A percentile compares a stretch with the other conserved stretches of the same genome.
Conservation (phyloP, 768 basidiomycete genomes). For the Cystofilobasidium bisporidii region DNA sequence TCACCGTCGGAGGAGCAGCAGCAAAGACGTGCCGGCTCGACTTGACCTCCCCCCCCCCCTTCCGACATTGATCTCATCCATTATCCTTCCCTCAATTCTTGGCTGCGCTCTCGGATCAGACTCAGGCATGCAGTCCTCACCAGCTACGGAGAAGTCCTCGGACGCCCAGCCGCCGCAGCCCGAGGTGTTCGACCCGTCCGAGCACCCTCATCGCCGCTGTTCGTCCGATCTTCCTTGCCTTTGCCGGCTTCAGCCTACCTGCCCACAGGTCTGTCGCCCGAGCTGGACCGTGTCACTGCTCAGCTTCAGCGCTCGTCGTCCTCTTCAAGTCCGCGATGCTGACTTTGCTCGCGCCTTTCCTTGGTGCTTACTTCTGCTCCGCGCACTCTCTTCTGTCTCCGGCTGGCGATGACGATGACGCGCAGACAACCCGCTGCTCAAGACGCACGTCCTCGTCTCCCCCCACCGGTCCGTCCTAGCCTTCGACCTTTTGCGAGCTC, state of each 20-base stretch:
- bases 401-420: background rate
- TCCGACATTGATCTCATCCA: no score
- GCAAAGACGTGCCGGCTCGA: no score
- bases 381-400: background rate
- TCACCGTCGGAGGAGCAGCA: no score
- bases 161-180: background rate
- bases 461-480: slow-evolving; percentile 59
- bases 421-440: slow-evolving; percentile 68
- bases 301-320: no score
- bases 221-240: slow-evolving; percentile 16
- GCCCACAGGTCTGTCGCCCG: background rate
- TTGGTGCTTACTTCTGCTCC: background rate
- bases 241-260: background rate
- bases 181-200: slow-evolving; percentile 31
- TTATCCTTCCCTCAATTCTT: no score
- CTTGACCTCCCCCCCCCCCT: no score
- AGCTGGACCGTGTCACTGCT: no score
- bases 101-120: no score
- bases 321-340: no score
- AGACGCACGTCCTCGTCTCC: slow-evolving; percentile 69
- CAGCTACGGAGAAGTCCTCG: no score
- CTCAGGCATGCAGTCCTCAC: no score
- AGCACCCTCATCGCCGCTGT: slow-evolving; percentile 38
- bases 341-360: background rate
- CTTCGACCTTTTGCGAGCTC: background rate